Base-by-base conservation (phyloP, 129 eudicot genomes). In the Mikania micrantha region DNA sequence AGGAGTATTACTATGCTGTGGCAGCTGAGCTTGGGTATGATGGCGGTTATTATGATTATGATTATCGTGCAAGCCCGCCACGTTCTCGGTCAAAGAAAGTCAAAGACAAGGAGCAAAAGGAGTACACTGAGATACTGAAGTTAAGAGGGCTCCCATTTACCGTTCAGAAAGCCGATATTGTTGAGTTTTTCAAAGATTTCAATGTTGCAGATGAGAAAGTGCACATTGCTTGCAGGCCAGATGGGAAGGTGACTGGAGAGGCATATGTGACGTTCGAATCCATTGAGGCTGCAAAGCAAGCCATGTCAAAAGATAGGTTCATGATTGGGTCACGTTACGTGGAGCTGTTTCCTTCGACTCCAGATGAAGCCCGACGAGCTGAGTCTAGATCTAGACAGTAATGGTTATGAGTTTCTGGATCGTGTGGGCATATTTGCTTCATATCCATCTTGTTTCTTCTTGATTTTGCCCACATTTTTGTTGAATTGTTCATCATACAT, bases 171-270 rank as follows among this genome's bases (percentile, higher is more conserved):
- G 41, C 85, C 0, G 95, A 85, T 3, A 84, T 93, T 48, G 31
- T 81, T 32, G 82, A 83, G 29, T 93, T 93, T 64, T 93, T 89
- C 39, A 83, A 76, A 67, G 95, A 85, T 49, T 88, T 64, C 50
- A 74, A 72, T 41, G 69, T 89, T 19, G 39, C 64, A 5, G 87
- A 84, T 35, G 92, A 79, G 42, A 89, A 93, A 73, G 79, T 89
- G 8, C 87, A 79, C 63, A 89, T 93, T 58, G 96, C 79, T 6
- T 85, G 86, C 69, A 84, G 99, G 29, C 75, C 95, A 17, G 99
- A 93, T 83, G 99, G 99, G 77, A 93, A 87, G 74, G 85, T 87
- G 25, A 93, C 99, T 5, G 96, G 99, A 20, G 99, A 93, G 78
- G 99, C 99, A 0, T 93, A 63, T 40, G 99, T 93, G 15, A 94